Evolutionary conservation across 495 filamentous ascomycete genomes (phyloP), one percentile per base, ranked within the genome.

Genomic region (Rhizodiscina lignyota): DNA sequence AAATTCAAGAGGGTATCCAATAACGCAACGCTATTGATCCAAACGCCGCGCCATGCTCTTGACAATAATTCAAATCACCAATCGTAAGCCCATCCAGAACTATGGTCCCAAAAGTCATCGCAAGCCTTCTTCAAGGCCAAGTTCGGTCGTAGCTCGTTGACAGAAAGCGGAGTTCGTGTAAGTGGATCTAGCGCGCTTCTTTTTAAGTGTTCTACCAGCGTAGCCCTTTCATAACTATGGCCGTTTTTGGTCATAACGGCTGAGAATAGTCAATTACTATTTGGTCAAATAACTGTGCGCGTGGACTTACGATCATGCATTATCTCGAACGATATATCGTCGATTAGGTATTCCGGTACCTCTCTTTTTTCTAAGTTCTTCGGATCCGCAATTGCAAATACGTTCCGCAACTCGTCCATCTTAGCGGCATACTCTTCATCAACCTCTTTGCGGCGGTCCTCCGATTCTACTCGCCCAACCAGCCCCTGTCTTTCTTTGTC

Each of bases 41-140:
- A 27, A 27, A 27, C 24, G 24, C 24, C 24, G 24, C 24, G 24
- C 24, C 6, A 27, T 27, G 24, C 24, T 8, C 13, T 6, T 8
- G 6, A 36, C 5, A 17, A 3, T 10, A 13, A 13, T 13, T 27
- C 24, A 20, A 18, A 45, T 52, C 58, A 96, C 73, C 78, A 97
- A 50, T 96, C 89, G 5, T 77, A 81, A 13, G 85, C 82, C 87
- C 89, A 96, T 18, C 87, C 89, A 19, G 34, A 40, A 52, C 94
- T 93, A 39, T 82, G 61, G 11, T 77, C 62, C 43, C 94, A 54
- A 47, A 91, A 96, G 33, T 83, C 77, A 22, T 78, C 73, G 49
- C 83, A 91, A 0, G 83, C 89, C 20, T 78, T 67, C 54, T 74
- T 87, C 34, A 97, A 66, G 17, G 74, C 76, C 27, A 87, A 61